Percentiles rank a stretch among this genome's conserved stretches.
Conservation (phyloP, 139 green algal species). For the Nannochloris sp. region DNA sequence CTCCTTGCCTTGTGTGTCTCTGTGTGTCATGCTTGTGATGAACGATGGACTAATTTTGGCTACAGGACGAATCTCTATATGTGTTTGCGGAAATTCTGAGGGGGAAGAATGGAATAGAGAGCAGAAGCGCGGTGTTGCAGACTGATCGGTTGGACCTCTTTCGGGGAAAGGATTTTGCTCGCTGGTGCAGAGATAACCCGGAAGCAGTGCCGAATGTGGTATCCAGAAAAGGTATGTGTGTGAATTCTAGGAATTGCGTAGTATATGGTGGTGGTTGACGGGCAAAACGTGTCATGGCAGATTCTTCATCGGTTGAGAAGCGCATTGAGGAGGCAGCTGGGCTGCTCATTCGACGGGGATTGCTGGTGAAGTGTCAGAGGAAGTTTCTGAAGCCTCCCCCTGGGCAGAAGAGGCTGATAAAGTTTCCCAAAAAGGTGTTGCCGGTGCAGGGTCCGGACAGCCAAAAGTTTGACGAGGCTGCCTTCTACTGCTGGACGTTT, state of each 20-base stretch:
- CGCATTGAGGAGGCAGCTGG: conserved; percentile 15
- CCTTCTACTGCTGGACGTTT: conserved; percentile 66
- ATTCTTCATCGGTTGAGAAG: conserved; percentile 7
- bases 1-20: too few species aligned
- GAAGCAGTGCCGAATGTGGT: neutral
- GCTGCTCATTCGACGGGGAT: conserved; percentile 29
- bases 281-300: neutral
- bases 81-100: conserved; percentile 18
- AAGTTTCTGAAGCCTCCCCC: conserved; percentile 64
- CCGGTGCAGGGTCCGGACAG: conserved; percentile 8
- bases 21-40: neutral
- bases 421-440: conserved; percentile 54
- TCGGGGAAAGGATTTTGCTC: conserved; percentile 38
- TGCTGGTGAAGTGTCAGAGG: conserved; percentile 38
- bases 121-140: conserved; percentile 20
- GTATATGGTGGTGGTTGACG: neutral
- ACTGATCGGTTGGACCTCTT: conserved; percentile 44
- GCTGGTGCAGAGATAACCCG: conserved; percentile 18
- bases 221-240: conserved; percentile 3
- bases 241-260: neutral
- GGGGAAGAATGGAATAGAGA: conserved; percentile 33
- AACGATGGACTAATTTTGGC: neutral
- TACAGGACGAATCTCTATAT: neutral
- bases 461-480: conserved; percentile 44
- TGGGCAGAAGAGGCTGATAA: conserved; percentile 50